A percentile compares a stretch with the other conserved stretches of the same genome.
Conservation (phyloP, 129 eudicot species). For the Dittrichia graveolens region DNA sequence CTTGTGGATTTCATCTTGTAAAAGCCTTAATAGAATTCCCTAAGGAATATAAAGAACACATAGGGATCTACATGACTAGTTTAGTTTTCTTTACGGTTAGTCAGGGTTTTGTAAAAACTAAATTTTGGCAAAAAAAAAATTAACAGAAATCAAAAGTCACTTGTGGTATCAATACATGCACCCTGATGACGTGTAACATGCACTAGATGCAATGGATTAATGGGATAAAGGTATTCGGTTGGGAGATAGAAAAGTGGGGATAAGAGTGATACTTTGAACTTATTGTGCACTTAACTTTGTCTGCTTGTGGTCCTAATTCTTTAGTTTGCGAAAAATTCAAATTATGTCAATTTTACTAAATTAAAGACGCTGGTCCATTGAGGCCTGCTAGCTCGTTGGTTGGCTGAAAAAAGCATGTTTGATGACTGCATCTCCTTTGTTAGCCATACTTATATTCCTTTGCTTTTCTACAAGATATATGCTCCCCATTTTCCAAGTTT, state of each 20-base stretch:
- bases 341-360: constrained; percentile 10
- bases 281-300: constrained; percentile 48
- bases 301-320: constrained; percentile 45
- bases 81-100: constrained; percentile 15
- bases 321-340: constrained; percentile 15
- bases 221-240: constrained; percentile 38
- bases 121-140: not conserved
- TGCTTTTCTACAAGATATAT: constrained; percentile 40
- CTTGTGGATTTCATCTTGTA: not conserved
- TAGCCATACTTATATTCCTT: constrained; percentile 41
- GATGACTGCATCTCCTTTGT: constrained; percentile 31
- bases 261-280: constrained; percentile 32
- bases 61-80: constrained; percentile 20
- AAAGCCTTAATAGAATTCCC: not conserved
- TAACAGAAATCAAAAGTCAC: not conserved
- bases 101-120: not conserved
- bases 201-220: constrained; percentile 16
- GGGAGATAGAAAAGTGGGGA: constrained; percentile 36
- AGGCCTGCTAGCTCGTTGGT: constrained; percentile 35
- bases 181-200: constrained; percentile 20
- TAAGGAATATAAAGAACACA: not conserved
- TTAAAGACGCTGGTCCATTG: constrained; percentile 30
- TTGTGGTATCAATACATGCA: constrained; percentile 1
- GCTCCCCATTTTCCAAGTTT: constrained; percentile 43
- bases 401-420: constrained; percentile 32